Evolutionary conservation across 495 filamentous ascomycete species (phyloP), one percentile per base, ranked within the genome.

Genomic region (Zalerion maritima): DNA sequence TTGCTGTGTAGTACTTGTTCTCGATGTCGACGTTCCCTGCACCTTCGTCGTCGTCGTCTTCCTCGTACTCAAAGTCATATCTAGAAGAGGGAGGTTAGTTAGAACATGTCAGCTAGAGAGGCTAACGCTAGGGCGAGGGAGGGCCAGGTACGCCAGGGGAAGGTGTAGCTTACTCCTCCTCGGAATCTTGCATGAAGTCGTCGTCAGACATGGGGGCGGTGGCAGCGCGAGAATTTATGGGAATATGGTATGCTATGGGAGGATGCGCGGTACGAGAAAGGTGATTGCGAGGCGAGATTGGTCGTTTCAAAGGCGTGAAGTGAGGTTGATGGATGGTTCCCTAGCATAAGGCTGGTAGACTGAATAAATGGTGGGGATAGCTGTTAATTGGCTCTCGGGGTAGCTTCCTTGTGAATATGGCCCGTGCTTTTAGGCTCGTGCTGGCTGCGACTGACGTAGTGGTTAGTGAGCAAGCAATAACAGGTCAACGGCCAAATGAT

Each of bases 1-100:
- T 97, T 15, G 89, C 89, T 59, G 93, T 96, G 67, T 96, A 97
- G 60, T 97, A 97, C 59, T 94, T 93, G 62, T 97, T 97, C 52
- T 96, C 91, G 47, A 96, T 86, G 34, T 87, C 86, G 41, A 94
- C 78, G 51, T 94, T 81, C 13, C 78, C 81, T 21, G 64, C 70
- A 25, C 93, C 78, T 24, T 93, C 82, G 11, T 86, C 89, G 37
- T 91, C 86, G 35, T 81, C 76, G 41, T 86, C 82, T 47, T 87
- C 71, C 22, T 74, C 81, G 54, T 94, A 94, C 38, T 97, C 89
- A 47, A 94, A 96, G 55, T 94, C 89, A 52, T 93, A 94, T 27
- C 80, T 84, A 39, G 14, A 12, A 14, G 3, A 11, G 0, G 14
- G 7, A 9, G 6, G 12, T 57, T 17, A 52, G 38, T 24, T 14